Conservation (phyloP, 371 early-diverging fungal species). For the Syncephalastrum monosporum region DNA sequence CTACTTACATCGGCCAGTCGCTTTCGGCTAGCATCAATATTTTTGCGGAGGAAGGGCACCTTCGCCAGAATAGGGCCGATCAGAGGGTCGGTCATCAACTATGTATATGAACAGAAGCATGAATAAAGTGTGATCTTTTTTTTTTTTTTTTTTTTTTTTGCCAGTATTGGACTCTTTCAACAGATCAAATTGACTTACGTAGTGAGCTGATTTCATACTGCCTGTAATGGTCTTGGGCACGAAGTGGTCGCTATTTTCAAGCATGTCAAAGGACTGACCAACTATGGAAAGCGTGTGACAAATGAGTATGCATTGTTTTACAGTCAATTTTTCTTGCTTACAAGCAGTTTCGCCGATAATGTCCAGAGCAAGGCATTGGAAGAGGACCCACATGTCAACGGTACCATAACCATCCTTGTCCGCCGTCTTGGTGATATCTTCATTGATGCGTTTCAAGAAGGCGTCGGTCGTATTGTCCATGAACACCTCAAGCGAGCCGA, state of each 20-base stretch:
- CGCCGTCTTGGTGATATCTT: slow-evolving; percentile 12
- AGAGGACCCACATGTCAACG: slow-evolving; percentile 34
- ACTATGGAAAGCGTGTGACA: slow-evolving; percentile 14
- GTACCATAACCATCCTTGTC: slow-evolving; percentile 13
- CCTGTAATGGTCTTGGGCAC: slow-evolving; percentile 21
- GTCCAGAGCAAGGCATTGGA: slow-evolving; percentile 43
- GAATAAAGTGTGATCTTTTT: too few relatives aligned
- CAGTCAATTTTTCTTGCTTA: too few relatives aligned
- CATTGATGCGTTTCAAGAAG: slow-evolving; percentile 21
- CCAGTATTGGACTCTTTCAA: too few relatives aligned
- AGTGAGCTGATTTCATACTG: slow-evolving; percentile 3
- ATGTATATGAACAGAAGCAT: not conserved
- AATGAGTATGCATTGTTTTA: slow-evolving; percentile 24
- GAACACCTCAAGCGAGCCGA: slow-evolving; percentile 37
- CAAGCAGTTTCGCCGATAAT: slow-evolving; percentile 36
- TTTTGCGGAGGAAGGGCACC: not conserved
- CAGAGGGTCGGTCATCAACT: slow-evolving; percentile 5
- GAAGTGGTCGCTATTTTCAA: slow-evolving; percentile 35
- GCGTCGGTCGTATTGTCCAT: slow-evolving; percentile 19
- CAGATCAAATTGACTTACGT: not conserved
- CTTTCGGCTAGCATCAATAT: not conserved
- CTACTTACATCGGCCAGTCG: not conserved
- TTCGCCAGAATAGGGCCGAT: slow-evolving; percentile 3
- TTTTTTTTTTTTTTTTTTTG: not conserved
- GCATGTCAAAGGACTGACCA: slow-evolving; percentile 46